Evolutionary conservation across 75 land plant species (phyloP).

Genomic region (Selaginella moellendorffii): DNA sequence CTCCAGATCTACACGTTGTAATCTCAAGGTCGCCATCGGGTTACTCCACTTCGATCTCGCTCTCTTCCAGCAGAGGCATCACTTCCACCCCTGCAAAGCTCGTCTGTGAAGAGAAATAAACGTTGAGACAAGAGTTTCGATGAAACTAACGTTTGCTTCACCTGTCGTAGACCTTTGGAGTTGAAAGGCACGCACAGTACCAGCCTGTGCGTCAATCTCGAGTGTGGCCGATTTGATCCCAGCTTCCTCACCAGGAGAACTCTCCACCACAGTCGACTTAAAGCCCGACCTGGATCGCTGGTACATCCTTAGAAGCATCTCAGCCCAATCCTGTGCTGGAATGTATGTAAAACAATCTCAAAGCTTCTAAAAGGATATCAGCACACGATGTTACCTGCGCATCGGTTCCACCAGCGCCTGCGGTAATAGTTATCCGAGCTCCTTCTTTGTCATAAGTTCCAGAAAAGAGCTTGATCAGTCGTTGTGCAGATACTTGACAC

Average conservation of each 20-base stretch:
- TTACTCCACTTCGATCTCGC: slow-evolving; percentile 58
- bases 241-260: slow-evolving; percentile 84
- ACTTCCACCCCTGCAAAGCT: slow-evolving; percentile 96
- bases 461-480: slow-evolving; percentile 85
- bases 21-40: slow-evolving; percentile 90
- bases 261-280: slow-evolving; percentile 72
- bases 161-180: slow-evolving; percentile 94
- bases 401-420: slow-evolving; percentile 98
- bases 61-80: slow-evolving; percentile 90
- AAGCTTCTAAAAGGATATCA: neutral
- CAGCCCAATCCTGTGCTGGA: slow-evolving; percentile 99
- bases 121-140: neutral
- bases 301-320: slow-evolving; percentile 96
- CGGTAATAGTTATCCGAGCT: slow-evolving; percentile 62
- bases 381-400: slow-evolving; percentile 48
- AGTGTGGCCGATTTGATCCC: slow-evolving; percentile 93
- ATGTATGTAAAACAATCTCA: neutral
- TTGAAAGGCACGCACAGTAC: slow-evolving; percentile 92
- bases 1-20: slow-evolving; percentile 61
- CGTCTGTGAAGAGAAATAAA: slow-evolving; percentile 38
- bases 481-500: no score
- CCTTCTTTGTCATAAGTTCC: slow-evolving; percentile 94
- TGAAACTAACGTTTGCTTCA: slow-evolving; percentile 11
- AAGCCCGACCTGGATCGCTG: slow-evolving; percentile 66
- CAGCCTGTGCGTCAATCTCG: slow-evolving; percentile 84